Evolutionary conservation across 495 filamentous ascomycete genomes (phyloP), one percentile per base, ranked within the genome.

Genomic region (Podospora conica): DNA sequence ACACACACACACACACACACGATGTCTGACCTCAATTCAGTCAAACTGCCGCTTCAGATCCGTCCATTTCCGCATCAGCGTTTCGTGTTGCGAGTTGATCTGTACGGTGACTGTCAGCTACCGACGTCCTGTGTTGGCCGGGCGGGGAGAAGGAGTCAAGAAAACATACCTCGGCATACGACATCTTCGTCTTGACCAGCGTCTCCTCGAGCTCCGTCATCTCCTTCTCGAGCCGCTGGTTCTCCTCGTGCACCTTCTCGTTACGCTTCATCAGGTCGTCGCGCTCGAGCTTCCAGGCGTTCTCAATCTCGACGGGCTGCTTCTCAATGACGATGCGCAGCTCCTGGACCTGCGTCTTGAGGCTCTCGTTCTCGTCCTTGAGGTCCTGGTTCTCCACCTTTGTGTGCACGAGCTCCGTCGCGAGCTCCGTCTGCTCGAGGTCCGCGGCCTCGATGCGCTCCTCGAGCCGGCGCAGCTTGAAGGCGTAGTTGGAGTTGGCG

Each of bases 341-440:
- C 74, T 96, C 92, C 61, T 83, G 82, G 18, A 96, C 91, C 72
- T 97, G 92, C 24, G 88, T 86, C 69, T 84, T 89, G 58, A 98
- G 78, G 53, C 87, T 90, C 72, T 98, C 95, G 65, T 94, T 96
- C 75, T 91, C 83, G 69, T 99, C 95, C 40, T 85, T 84, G 48
- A 99, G 79, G 70, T 91, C 88, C 69, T 96, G 91, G 69, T 97
- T 97, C 69, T 96, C 91, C 8, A 99, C 92, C 77, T 98, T 97
- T 55, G 89, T 86, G 60, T 88, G 87, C 10, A 99, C 92, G 27
- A 98, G 81, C 69, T 97, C 92, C 2, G 90, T 95, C 0, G 95
- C 94, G 60, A 97, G 83, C 65, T 91, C 86, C 8, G 96, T 93
- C 75, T 99, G 96, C 77, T 99, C 95, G 58, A 87, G 87, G 70